These are phyloP conservation scores for Artemisia argyi DNA, from an alignment of 129 eudicot genomes.

Conservation along the genomic window DNA sequence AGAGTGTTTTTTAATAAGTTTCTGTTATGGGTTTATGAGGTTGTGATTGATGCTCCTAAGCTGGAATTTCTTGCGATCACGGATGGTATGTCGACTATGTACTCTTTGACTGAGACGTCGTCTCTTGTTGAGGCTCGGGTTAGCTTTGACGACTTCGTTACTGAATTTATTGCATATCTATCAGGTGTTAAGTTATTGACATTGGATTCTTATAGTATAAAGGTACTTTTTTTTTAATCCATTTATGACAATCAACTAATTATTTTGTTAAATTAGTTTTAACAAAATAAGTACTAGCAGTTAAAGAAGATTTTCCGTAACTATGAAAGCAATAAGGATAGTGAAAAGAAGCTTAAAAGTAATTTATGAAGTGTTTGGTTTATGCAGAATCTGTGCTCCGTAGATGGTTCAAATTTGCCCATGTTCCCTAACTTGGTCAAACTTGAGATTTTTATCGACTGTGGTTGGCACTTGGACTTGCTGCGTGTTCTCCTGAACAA, in stretches of 20 bases:
- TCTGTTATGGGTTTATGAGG: too few species aligned
- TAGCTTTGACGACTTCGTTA: too few species aligned
- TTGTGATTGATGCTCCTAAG: too few species aligned
- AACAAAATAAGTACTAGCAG: too few species aligned
- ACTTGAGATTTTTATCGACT: constrained; percentile 4
- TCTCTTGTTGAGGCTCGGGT: too few species aligned
- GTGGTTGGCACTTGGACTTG: constrained; percentile 3
- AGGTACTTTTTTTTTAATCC: not conserved
- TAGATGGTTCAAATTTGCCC: constrained; percentile 6
- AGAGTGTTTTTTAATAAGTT: too few species aligned
- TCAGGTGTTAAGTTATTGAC: constrained; percentile 13
- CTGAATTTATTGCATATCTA: too few species aligned
- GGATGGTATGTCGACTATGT: too few species aligned
- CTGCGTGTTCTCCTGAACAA: constrained; percentile 5
- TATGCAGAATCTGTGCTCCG: not conserved
- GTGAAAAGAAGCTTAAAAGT: not conserved
- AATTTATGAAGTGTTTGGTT: not conserved
- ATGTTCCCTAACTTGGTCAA: constrained; percentile 27
- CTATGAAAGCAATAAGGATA: too few species aligned
- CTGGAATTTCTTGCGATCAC: too few species aligned
- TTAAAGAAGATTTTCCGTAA: too few species aligned
- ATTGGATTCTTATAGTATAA: not conserved
- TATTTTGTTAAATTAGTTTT: not conserved
- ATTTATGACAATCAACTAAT: not conserved
- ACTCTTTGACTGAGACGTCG: too few species aligned